Percentiles rank a stretch among this genome's conserved stretches.
phyloP scores from a whole-genome alignment of 2,329 filamentous ascomycete genomes.

The Aspergillus sp. region DNA sequence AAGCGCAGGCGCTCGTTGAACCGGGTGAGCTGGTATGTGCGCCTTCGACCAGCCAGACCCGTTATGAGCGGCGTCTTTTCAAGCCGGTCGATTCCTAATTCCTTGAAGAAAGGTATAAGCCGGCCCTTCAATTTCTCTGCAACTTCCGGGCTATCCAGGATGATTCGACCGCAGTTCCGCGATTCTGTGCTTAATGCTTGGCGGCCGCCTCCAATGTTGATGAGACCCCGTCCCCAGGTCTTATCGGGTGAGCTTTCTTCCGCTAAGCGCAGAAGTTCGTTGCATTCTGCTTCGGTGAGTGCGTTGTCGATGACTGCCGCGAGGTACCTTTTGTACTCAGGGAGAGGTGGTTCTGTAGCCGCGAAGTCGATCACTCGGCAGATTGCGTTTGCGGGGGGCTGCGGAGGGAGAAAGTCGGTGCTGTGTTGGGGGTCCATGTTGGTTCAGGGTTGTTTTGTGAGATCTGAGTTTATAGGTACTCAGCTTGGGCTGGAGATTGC shows the following conservation, averaged over 20 bases:
- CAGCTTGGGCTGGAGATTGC: too few species aligned
- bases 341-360: constrained; percentile 44
- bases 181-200: constrained; percentile 60
- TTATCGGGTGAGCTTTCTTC: constrained; percentile 42
- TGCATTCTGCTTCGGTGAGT: constrained; percentile 65
- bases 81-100: constrained; percentile 48
- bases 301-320: constrained; percentile 65
- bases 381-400: constrained; percentile 46
- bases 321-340: constrained; percentile 55
- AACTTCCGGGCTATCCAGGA: constrained; percentile 67
- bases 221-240: constrained; percentile 67
- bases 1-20: constrained; percentile 76
- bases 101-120: constrained; percentile 46
- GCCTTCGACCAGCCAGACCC: constrained; percentile 43
- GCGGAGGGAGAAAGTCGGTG: constrained; percentile 31
- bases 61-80: constrained; percentile 43
- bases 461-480: too few species aligned
- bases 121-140: constrained; percentile 64
- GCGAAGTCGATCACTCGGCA: constrained; percentile 56
- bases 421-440: neutral
- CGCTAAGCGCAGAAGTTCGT: constrained; percentile 53
- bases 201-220: constrained; percentile 63
- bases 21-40: constrained; percentile 39
- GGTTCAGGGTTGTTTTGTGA: neutral
- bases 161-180: constrained; percentile 72